Percentiles rank a stretch among this genome's conserved stretches.
Conservation (phyloP, 2,329 filamentous ascomycete genomes). For the Paradendryphiella salina region DNA sequence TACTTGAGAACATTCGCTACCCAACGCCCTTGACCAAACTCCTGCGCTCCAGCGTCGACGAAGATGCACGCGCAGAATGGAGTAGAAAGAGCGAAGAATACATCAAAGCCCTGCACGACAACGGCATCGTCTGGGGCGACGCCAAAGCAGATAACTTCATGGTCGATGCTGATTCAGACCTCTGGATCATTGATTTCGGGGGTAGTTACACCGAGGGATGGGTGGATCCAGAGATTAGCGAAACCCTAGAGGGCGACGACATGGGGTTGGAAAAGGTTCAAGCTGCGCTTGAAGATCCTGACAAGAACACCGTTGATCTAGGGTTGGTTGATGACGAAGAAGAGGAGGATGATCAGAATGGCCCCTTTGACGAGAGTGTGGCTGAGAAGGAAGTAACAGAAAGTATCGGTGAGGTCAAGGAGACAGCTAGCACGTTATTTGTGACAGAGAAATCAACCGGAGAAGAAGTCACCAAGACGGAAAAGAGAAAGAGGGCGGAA, state of each 20-base stretch:
- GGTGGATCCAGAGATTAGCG: constrained; percentile 46
- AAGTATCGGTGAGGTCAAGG: not conserved
- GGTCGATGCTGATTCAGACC: constrained; percentile 44
- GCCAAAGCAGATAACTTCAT: constrained; percentile 45
- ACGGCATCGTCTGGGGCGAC: constrained; percentile 34
- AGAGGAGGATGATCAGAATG: not conserved
- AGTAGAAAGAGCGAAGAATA: constrained; percentile 17
- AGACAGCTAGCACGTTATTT: constrained; percentile 10
- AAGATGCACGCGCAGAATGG: constrained; percentile 14
- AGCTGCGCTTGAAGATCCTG: constrained; percentile 17
- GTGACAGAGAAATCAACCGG: constrained; percentile 5
- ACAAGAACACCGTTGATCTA: constrained; percentile 9
- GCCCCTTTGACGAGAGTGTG: too few relatives aligned
- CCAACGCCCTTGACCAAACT: constrained; percentile 20
- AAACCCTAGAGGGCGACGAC: constrained; percentile 46
- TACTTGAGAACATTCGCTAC: constrained; percentile 16
- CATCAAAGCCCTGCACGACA: constrained; percentile 13
- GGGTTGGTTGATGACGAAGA: constrained; percentile 1
- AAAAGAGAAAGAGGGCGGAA: constrained; percentile 9
- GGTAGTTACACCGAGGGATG: constrained; percentile 49
- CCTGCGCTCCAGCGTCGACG: constrained; percentile 13
- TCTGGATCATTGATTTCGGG: constrained; percentile 50
- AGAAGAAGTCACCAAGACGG: constrained; percentile 6
- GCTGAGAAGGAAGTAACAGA: not conserved
- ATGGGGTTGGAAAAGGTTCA: constrained; percentile 33